A percentile compares a stretch with the other conserved stretches of the same genome.
phyloP scores from a whole-genome alignment of 176 grass and related monocot genomes.

The bread wheat (Triticum aestivum) region IWGSC_CS_RefSeq_v2.1 NC_057811.1:475724907-475725406 shows the following conservation, averaged over 20 bases:
- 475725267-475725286: conserved; percentile 69
- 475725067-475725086: conserved; percentile 5
- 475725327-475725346: conserved; percentile 33
- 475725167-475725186: background rate
- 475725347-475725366: background rate
- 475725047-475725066: conserved; percentile 92
- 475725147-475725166: background rate
- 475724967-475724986: conserved; percentile 95
- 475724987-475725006: conserved; percentile 69
- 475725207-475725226: conserved; percentile 94
- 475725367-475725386: background rate
- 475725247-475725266: conserved; percentile 71
- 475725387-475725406: background rate
- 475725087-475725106: background rate
- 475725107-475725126: background rate
- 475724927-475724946: conserved; percentile 87
- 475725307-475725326: conserved; percentile 90
- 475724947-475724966: conserved; percentile 60
- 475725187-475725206: background rate
- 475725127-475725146: too few species aligned
- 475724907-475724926: conserved; percentile 81
- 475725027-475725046: conserved; percentile 91
- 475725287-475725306: conserved; percentile 80
- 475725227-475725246: conserved; percentile 73
- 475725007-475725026: conserved; percentile 91